A percentile compares a stretch with the other conserved stretches of the same genome.
These are phyloP conservation scores for Craspedostauros australis DNA, from an alignment of 108 stramenopile genomes.

Conservation along the genomic window DNA sequence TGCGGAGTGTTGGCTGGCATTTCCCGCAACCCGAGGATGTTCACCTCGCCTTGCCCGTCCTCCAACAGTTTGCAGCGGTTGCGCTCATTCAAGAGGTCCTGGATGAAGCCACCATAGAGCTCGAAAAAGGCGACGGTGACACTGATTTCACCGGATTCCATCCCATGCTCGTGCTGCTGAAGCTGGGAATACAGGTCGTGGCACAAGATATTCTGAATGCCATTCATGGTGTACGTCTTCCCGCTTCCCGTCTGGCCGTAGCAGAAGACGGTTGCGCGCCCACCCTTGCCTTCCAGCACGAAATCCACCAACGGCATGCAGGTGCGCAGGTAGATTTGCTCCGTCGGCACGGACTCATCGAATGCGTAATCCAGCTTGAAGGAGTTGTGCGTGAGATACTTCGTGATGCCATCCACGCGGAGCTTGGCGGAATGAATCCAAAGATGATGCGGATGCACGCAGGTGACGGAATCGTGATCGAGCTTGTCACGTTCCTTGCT, in stretches of 20 bases:
- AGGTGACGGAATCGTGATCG: slow-evolving; percentile 94
- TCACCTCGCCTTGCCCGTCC: slow-evolving; percentile 95
- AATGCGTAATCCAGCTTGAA: slow-evolving; percentile 96
- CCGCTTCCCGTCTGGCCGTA: slow-evolving; percentile 85
- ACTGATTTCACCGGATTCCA: slow-evolving; percentile 9
- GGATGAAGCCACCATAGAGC: slow-evolving; percentile 95
- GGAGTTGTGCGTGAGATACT: slow-evolving; percentile 91
- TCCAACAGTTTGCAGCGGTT: slow-evolving; percentile 88
- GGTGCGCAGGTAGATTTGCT: slow-evolving; percentile 78
- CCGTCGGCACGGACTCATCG: slow-evolving; percentile 58
- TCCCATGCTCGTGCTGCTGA: slow-evolving; percentile 19
- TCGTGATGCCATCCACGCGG: slow-evolving; percentile 96
- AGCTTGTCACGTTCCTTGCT: slow-evolving; percentile 66
- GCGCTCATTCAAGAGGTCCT: slow-evolving; percentile 92
- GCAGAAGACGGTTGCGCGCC: slow-evolving; percentile 88
- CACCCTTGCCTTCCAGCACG: slow-evolving; percentile 45
- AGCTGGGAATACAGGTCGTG: slow-evolving; percentile 78
- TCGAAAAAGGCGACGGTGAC: slow-evolving; percentile 83
- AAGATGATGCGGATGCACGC: slow-evolving; percentile 85
- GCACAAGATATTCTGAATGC: slow-evolving; percentile 86
- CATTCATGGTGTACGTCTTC: slow-evolving; percentile 95
- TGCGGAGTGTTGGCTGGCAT: slow-evolving; percentile 60
- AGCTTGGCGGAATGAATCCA: slow-evolving; percentile 95
- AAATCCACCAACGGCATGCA: slow-evolving; percentile 86
- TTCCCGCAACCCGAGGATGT: slow-evolving; percentile 85